Evolutionary conservation across 169 alveolate species (phyloP), one percentile per base, ranked within the genome.

Genomic region (Plasmodium yoelii): DNA sequence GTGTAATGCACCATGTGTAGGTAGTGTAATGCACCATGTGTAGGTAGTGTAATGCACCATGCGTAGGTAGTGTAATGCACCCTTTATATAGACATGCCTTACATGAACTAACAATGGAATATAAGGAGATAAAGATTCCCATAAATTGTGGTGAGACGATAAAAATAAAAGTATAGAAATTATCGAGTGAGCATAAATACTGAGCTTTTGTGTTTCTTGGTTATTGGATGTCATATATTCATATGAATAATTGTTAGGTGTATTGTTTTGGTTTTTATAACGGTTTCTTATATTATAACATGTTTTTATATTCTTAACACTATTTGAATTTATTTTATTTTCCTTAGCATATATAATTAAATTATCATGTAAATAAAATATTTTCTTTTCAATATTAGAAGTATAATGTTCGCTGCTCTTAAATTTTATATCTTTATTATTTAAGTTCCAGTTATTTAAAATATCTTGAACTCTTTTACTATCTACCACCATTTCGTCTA

Each of bases 311-410:
- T 86, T 87, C 19, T 86, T 86, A 42, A 75, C 86, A 86, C 19
- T 26, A 39, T 73, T 59, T 12, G 91, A 86, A 8, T 69, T 69
- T 26, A 57, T 56, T 34, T 60, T 69, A 47, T 46, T 86, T 12
- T 86, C 75, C 19, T 47, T 13, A n/a, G 87, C 87, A 72, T 86
- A 86, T 70, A 71, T 59, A 69, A 86, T 73, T 64, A 86, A 86
- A 86, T 71, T 68, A 64, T 86, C 91, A 63, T 86, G 91, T 69
- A 86, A 60, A 60, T 86, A 71, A 39, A 86, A 69, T 13, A 86
- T 74, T 19, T 86, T 86, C 59, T 86, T 86, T 70, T 86, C 91
- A 19, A 82, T 67, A 70, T 82, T 65, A 15, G 82, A 65, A 47
- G n/a, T 55, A 56, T 47, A 42, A 13, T 18, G 18, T 24, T 82